These are phyloP conservation scores for Colletotrichum cordylinicola DNA, from an alignment of 2,329 filamentous ascomycete species.

Conservation along the genomic window DNA sequence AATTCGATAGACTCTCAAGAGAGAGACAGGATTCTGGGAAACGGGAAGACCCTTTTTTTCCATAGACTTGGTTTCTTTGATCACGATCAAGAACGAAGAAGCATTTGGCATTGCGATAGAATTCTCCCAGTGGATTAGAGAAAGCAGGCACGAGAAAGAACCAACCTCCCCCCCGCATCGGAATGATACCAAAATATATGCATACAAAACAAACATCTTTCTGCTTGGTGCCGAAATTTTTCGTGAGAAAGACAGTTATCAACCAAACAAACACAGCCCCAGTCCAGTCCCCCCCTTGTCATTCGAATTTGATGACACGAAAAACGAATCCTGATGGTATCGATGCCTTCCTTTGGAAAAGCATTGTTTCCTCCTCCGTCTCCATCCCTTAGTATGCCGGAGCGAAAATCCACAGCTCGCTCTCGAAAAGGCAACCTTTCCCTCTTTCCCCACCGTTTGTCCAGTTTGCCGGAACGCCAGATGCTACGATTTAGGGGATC, in stretches of 20 bases:
- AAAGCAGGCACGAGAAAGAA: background rate
- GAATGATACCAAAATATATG: background rate
- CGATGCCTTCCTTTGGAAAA: background rate
- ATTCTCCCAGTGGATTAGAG: background rate
- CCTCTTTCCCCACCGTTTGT: background rate
- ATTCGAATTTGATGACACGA: background rate
- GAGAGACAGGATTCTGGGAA: background rate
- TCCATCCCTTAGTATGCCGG: background rate
- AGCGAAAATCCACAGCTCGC: background rate
- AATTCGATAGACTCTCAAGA: background rate
- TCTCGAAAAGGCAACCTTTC: rapidly evolving
- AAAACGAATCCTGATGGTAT: background rate
- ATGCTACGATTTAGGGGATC: background rate
- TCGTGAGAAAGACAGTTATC: background rate
- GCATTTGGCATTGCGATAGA: slow-evolving; percentile 19
- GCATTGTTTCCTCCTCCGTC: background rate
- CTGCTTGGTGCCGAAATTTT: background rate
- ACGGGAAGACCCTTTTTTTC: background rate
- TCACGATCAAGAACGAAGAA: background rate
- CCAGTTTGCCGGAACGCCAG: background rate
- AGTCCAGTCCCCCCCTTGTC: background rate
- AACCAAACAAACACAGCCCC: background rate
- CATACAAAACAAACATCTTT: background rate
- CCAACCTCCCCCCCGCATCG: no score
- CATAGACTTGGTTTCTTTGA: background rate